Base-by-base conservation (phyloP, 495 filamentous ascomycete genomes). In the Lasiosphaeriaceae sp. region DNA sequence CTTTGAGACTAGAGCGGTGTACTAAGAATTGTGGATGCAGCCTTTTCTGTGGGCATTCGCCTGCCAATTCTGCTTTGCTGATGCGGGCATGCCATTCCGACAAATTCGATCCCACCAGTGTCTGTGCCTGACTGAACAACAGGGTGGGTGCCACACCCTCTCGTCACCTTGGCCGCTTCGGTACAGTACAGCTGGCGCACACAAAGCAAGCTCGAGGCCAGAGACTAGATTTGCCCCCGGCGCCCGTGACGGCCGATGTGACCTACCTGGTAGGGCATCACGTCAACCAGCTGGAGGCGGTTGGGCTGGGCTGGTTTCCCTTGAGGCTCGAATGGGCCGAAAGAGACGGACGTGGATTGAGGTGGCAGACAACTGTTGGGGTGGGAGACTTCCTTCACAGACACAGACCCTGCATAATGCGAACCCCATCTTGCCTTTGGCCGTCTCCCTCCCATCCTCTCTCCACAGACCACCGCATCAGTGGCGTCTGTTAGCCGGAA, bases 401-500 rank as follows among this genome's bases (percentile, higher is more conserved):
- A 43, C 3, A 17, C 39, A 43, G 71, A 67, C 71, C 71, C 71
- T 74, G 71, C 71, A 74, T 74, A 64, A 66, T 56, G 64, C 55
- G 61, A 67, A 67, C 66, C 57, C 58, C 51, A 58, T 61, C 62
- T 60, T 56, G 59, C 63, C 53, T 45, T 43, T 17, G 39, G 9
- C n/a, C 16, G 39, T 17, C 39, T 43, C 14, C n/a, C 39, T 17
- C 39, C n/a, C n/a, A n/a, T n/a, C 34, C 34, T 37, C 39, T 17
- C 1, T 41, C 37, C 39, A 43, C 39, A 43, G 56, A 55, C 62
- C 57, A 65, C 65, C 61, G 56, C 73, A 74, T 73, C 71, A 69
- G 71, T 75, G 73, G 73, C 73, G 71, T 70, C 57, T 70, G 63
- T 65, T 75, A 71, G 61, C 55, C 58, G 52, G 58, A 21, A 60